Conservation (phyloP, 805 yeast genomes). For the Tanozyma kutaoensis region DNA sequence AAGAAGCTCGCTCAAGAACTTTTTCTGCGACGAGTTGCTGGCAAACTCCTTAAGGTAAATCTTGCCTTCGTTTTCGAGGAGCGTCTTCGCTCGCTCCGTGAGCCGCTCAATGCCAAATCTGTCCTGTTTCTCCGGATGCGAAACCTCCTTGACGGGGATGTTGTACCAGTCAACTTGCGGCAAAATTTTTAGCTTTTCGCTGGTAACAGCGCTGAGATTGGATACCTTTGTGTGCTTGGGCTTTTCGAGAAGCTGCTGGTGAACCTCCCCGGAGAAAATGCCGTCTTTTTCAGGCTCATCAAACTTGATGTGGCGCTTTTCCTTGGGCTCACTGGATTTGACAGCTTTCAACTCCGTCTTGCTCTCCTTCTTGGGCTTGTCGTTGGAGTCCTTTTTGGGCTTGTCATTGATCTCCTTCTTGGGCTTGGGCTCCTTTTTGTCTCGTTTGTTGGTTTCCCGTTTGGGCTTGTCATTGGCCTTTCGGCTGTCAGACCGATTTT, state of each 20-base stretch:
- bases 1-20: conserved; percentile 79
- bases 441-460: neutral
- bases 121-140: conserved; percentile 23
- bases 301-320: conserved; percentile 3
- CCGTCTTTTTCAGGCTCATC: conserved; percentile 5
- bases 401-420: neutral
- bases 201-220: conserved; percentile 34
- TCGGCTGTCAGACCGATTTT: neutral
- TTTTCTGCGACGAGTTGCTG: conserved; percentile 65
- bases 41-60: conserved; percentile 61
- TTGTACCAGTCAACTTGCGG: conserved; percentile 70
- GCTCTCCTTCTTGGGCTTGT: conserved; percentile 1
- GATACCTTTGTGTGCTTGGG: conserved; percentile 14
- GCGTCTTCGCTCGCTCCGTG: conserved; percentile 49
- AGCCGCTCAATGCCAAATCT: conserved; percentile 48
- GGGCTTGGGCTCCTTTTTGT: conserved; percentile 5
- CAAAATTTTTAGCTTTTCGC: conserved; percentile 45
- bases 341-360: conserved; percentile 1
- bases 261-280: conserved; percentile 2
- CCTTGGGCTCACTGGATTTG: conserved; percentile 1
- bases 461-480: neutral
- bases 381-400: neutral
- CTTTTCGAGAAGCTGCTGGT: conserved; percentile 2
- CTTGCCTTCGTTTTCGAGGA: conserved; percentile 60
- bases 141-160: conserved; percentile 20